Conservation (phyloP, 148 eudicot species). For the Rhododendron ferrugineum region DNA sequence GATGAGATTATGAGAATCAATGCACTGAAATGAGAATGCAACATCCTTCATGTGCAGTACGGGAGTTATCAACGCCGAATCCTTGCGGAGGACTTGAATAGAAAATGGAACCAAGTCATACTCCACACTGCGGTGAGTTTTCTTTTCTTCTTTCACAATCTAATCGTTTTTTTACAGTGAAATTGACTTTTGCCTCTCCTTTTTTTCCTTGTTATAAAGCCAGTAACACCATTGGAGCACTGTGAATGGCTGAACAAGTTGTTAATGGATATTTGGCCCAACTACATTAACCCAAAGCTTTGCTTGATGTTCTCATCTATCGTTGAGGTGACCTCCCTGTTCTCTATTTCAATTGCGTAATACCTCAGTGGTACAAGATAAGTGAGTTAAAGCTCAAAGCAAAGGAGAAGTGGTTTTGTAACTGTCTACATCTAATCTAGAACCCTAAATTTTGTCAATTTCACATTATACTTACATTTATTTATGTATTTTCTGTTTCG, state of each 20-base stretch:
- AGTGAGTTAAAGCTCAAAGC: background rate
- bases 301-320: slow-evolving; percentile 60
- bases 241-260: slow-evolving; percentile 98
- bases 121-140: slow-evolving; percentile 53
- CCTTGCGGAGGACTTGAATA: slow-evolving; percentile 76
- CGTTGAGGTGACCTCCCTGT: slow-evolving; percentile 60
- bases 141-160: slow-evolving; percentile 7
- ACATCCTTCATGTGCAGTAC: slow-evolving; percentile 43
- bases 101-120: slow-evolving; percentile 77
- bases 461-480: background rate
- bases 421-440: background rate
- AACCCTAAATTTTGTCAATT: background rate
- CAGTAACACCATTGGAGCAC: slow-evolving; percentile 82
- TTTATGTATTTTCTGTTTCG: background rate
- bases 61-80: slow-evolving; percentile 60
- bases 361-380: background rate
- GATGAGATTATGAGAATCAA: background rate
- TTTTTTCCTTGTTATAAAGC: slow-evolving; percentile 34
- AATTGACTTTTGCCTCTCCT: background rate
- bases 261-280: slow-evolving; percentile 73
- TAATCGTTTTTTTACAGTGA: background rate
- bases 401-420: background rate
- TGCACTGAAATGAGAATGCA: slow-evolving; percentile 15
- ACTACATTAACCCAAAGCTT: slow-evolving; percentile 68
- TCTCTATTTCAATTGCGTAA: background rate